Base-by-base conservation (phyloP, 2,329 filamentous ascomycete genomes). In the Fusarium sp. region DNA sequence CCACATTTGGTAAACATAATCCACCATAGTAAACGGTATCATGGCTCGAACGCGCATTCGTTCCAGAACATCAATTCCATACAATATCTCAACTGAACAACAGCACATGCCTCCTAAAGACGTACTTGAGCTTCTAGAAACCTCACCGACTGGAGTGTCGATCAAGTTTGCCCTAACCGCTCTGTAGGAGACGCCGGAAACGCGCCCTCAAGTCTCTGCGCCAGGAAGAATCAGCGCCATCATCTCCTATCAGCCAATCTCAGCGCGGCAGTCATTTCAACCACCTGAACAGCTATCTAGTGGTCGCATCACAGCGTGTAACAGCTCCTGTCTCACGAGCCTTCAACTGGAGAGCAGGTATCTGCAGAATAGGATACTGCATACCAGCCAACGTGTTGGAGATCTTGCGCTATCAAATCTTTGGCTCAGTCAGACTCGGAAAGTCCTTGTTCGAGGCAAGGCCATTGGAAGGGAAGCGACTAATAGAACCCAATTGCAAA, bases 171-270 rank as follows among this genome's bases (percentile, higher is more conserved):
- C 26, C 39, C 5, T 42, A 20, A 28, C 20, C 24, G 42, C 34
- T 34, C 34, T 15, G 21, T 26, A 21, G 19, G 42, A 44, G 36
- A 38, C 28, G 24, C n/a, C 32, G 15, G 24, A 28, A 43, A 43
- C 26, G 23, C 44, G 47, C 21, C 34, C 49, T 43, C 43, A 65
- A 62, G 62, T 49, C 24, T 54, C 24, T 54, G 60, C 60, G 32
- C 48, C 60, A 50, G 34, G 23, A 48, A 52, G 42, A 49, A 52
- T 51, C 50, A 42, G 39, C 55, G 50, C 60, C 65, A 42, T 53
- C 60, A 11, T 34, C 52, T 64, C 59, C 52, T 59, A 61, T 67
- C 64, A 53, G 55, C 61, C 65, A 68, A 68, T 68, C 65, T 68
- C 65, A 60, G 42, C 49, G 34, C 47, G 36, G 23, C 65, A 49